Base-by-base conservation (phyloP, 129 eudicot species). In the Calendula officinalis region DNA sequence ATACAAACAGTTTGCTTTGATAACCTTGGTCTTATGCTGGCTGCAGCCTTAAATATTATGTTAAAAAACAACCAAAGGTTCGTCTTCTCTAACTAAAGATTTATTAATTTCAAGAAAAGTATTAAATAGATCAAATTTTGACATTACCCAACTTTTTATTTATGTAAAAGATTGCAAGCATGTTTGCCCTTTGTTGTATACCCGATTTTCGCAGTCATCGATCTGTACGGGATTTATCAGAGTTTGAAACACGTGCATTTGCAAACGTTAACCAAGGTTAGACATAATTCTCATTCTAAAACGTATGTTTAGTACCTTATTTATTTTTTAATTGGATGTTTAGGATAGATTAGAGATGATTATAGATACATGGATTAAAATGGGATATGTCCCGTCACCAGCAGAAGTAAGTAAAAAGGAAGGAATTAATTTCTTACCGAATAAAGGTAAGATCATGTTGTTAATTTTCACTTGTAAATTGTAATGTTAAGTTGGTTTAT, bases 1-100 rank as follows among this genome's bases (percentile, higher is more conserved):
- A 91, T 91, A 60, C 98, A 91, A 83, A 76, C 94, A 38, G 95
- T 91, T 45, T 91, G 96, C 85, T 91, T 91, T 32, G 98, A 91
- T 67, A 91, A 84, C 74, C 82, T 91, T 65, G 98, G 98, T 75
- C 98, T 91, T 56, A 64, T 87, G 83, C 84, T 91, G 41, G 94
- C 96, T 79, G 98, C 94, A 22, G 49, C 64, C 73, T 67, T 91
- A 68, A 87, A 91, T 69, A 75, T 91, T 60, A 44, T 79, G 61
- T 67, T 81, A 17, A 82, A 66, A 68, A 78, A 85, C 64, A 87
- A 83, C 73, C 88, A 81, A 75, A 84, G 98, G 98, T 87, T 74
- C 10, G 67, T 53, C 33, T 59, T 67, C 59, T 10, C 40, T 46
- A 43, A 27, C 65, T 32, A 27, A 55, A 16, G 64, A 55, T 55